Conservation (phyloP, 2,329 filamentous ascomycete genomes). For the Diplodia mutila region DNA sequence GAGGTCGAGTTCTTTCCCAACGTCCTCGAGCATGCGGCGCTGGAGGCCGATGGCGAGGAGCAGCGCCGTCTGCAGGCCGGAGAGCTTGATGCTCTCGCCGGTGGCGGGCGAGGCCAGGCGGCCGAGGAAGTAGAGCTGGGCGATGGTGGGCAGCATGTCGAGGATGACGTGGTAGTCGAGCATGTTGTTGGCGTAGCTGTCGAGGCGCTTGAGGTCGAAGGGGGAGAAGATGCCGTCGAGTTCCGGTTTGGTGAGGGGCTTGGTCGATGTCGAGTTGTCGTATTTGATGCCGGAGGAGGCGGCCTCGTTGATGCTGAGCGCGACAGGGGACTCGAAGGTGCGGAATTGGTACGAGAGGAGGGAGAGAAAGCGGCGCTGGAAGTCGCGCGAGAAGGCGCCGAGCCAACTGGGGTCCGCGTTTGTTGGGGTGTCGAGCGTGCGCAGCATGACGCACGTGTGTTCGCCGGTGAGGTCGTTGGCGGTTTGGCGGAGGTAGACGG, state of each 20-base stretch:
- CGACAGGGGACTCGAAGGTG: slow-evolving; percentile 74
- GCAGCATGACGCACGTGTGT: slow-evolving; percentile 96
- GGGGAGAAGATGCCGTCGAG: slow-evolving; percentile 81
- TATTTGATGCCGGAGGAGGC: slow-evolving; percentile 73
- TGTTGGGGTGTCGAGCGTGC: slow-evolving; percentile 63
- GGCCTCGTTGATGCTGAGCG: slow-evolving; percentile 86
- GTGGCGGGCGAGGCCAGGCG: slow-evolving; percentile 68
- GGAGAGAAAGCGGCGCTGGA: slow-evolving; percentile 89
- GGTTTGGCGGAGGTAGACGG: slow-evolving; percentile 93
- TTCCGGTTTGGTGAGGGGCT: slow-evolving; percentile 70
- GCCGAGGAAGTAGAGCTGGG: slow-evolving; percentile 82
- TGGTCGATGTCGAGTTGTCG: slow-evolving; percentile 58
- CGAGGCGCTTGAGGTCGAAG: slow-evolving; percentile 92
- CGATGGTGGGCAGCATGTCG: slow-evolving; percentile 83
- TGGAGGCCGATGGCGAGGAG: slow-evolving; percentile 85
- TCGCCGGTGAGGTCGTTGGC: slow-evolving; percentile 95
- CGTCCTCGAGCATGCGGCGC: slow-evolving; percentile 78
- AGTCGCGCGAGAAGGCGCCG: slow-evolving; percentile 87
- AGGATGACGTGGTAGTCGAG: slow-evolving; percentile 97
- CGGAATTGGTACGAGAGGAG: slow-evolving; percentile 93
- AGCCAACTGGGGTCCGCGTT: slow-evolving; percentile 71
- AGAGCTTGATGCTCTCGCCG: slow-evolving; percentile 74
- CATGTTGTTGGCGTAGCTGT: slow-evolving; percentile 95
- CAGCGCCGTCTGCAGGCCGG: slow-evolving; percentile 82
- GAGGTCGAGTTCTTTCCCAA: slow-evolving; percentile 78